phyloP scores from a whole-genome alignment of 164 flowering plant genomes.

The Litsea cubeba region DNA sequence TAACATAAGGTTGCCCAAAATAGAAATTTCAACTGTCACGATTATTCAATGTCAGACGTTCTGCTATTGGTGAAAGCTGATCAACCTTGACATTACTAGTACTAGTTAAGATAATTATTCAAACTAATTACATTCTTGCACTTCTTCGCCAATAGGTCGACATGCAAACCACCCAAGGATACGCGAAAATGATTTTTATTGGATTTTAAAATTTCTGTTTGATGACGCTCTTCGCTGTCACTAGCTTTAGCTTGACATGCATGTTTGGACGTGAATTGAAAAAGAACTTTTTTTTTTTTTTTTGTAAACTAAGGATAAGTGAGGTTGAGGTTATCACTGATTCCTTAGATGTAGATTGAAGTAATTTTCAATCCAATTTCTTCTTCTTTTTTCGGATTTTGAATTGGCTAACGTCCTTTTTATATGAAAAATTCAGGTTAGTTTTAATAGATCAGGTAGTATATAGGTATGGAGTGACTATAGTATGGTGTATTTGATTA shows the following conservation, averaged over 20 bases:
- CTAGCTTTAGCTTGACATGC: not conserved
- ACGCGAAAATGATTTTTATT: not conserved
- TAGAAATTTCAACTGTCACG: not conserved
- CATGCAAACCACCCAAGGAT: not conserved
- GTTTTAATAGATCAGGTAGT: not conserved
- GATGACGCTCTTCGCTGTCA: not conserved
- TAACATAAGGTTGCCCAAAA: not conserved
- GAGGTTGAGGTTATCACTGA: not conserved
- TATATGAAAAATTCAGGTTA: not conserved
- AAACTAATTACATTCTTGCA: not conserved
- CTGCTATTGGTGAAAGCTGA: not conserved
- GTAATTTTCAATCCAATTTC: not conserved
- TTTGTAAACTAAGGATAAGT: not conserved
- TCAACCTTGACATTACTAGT: not conserved
- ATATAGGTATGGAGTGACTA: not conserved
- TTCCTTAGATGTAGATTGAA: not conserved
- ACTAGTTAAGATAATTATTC: too few relatives aligned
- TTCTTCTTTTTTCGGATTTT: too few relatives aligned
- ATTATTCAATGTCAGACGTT: not conserved
- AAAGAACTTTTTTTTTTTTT: not conserved
- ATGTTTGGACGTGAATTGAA: not conserved
- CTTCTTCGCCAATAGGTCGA: not conserved
- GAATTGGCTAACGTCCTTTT: too few relatives aligned
- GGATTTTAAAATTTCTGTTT: too few relatives aligned
- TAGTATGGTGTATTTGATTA: too few relatives aligned